phyloP scores from a whole-genome alignment of 2,329 filamentous ascomycete genomes.

The Aspergillus chevalieri region DNA sequence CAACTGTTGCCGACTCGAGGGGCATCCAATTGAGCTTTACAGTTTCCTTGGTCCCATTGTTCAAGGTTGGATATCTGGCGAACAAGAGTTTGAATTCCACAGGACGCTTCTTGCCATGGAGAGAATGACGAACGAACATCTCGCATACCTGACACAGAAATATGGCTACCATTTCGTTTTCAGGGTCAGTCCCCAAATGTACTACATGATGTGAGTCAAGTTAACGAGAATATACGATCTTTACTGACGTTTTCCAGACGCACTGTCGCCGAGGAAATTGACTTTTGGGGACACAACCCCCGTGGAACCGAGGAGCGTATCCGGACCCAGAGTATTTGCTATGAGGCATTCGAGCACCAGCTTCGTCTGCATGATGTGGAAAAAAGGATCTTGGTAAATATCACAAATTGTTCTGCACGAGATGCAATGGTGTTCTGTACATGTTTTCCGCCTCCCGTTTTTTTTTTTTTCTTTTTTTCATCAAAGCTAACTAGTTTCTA shows the following conservation, averaged over 20 bases:
- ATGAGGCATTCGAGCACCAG: constrained; percentile 16
- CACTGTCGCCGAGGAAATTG: constrained; percentile 10
- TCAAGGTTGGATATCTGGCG: constrained; percentile 4
- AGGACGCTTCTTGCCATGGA: constrained; percentile 15
- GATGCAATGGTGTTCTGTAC: constrained; percentile 22
- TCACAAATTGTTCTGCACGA: constrained; percentile 10
- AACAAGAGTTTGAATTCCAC: constrained; percentile 11
- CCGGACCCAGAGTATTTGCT: constrained; percentile 15
- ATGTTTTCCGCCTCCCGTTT: constrained; percentile 4
- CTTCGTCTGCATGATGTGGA: constrained; percentile 15
- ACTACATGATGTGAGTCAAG: constrained; percentile 19
- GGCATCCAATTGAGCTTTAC: constrained; percentile 13
- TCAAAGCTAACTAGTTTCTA: constrained; percentile 6
- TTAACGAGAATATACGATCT: neutral
- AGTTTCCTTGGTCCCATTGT: constrained; percentile 12
- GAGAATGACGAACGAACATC: constrained; percentile 15
- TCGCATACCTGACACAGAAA: constrained; percentile 9
- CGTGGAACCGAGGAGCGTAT: constrained; percentile 10
- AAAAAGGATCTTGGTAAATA: constrained; percentile 12
- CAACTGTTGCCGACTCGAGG: constrained; percentile 16
- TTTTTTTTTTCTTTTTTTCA: neutral
- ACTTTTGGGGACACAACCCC: constrained; percentile 15
- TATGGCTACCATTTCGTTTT: constrained; percentile 22
- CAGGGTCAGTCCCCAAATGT: constrained; percentile 19
- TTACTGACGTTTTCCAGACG: constrained; percentile 8